Evolutionary conservation across 805 yeast species (phyloP).

Genomic region (Tetrapisispora pingtungensis): DNA sequence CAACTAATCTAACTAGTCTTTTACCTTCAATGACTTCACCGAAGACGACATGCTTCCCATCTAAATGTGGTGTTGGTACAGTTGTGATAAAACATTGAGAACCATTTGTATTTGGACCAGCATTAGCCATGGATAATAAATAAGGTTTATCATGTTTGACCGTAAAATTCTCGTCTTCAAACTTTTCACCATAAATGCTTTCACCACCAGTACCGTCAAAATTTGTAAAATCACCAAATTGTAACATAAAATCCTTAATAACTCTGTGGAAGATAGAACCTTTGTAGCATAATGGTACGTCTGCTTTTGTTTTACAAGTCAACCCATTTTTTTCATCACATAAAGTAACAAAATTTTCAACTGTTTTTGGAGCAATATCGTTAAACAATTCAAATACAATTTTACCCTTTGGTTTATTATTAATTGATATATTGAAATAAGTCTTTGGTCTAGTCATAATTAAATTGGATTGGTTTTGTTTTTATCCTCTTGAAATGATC

Average conservation of each 20-base stretch:
- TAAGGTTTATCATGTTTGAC: constrained; percentile 75
- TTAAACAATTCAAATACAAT: constrained; percentile 63
- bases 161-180: constrained; percentile 82
- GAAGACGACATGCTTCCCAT: constrained; percentile 93
- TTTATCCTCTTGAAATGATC: too few relatives aligned
- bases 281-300: constrained; percentile 58
- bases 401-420: constrained; percentile 60
- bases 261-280: constrained; percentile 90
- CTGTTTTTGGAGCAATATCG: constrained; percentile 76
- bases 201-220: constrained; percentile 73
- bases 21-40: constrained; percentile 83
- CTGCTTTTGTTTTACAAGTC: constrained; percentile 19
- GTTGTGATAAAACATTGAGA: constrained; percentile 94
- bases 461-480: neutral
- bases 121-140: constrained; percentile 91
- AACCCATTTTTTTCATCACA: constrained; percentile 77
- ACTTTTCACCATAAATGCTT: constrained; percentile 73
- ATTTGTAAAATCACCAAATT: constrained; percentile 86
- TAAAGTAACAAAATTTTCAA: constrained; percentile 80
- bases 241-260: constrained; percentile 82
- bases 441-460: constrained; percentile 36
- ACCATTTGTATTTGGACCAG: constrained; percentile 93
- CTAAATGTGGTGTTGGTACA: constrained; percentile 85
- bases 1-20: constrained; percentile 68
- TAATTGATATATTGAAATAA: constrained; percentile 71